Percentiles rank a stretch among this genome's conserved stretches.
These are phyloP conservation scores for Eucalyptus regnans DNA, from an alignment of 345 rosid genomes.

Conservation along the genomic window DNA sequence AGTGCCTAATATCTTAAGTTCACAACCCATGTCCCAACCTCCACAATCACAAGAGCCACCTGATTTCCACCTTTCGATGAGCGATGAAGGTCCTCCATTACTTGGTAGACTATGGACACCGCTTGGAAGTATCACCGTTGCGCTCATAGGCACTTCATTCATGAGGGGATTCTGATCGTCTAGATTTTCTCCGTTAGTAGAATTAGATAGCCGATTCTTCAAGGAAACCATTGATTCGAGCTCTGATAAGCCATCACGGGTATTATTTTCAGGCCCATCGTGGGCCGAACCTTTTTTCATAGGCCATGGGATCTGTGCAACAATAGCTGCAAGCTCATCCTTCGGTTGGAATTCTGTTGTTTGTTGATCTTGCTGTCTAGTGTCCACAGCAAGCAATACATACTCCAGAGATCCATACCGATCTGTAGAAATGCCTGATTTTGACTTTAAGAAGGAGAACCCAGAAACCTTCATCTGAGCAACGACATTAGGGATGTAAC, in stretches of 20 bases:
- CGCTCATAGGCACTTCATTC: conserved; percentile 12
- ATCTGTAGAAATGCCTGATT: conserved; percentile 8
- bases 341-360: conserved; percentile 38
- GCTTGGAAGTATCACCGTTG: conserved; percentile 82
- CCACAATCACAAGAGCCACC: conserved; percentile 98
- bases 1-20: conserved; percentile 52
- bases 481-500: conserved; percentile 52
- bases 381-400: conserved; percentile 54
- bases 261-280: conserved; percentile 15
- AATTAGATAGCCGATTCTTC: not conserved
- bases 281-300: conserved; percentile 1
- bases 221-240: conserved; percentile 5
- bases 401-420: conserved; percentile 41
- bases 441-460: conserved; percentile 13
- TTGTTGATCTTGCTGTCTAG: conserved; percentile 21
- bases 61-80: conserved; percentile 83
- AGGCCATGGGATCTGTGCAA: conserved; percentile 42
- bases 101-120: conserved; percentile 77
- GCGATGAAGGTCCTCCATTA: conserved; percentile 79
- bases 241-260: not conserved
- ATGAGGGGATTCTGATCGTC: conserved; percentile 1
- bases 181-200: not conserved
- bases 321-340: conserved; percentile 85
- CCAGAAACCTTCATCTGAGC: conserved; percentile 80
- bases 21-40: conserved; percentile 95